Conservation (phyloP, 2,329 filamentous ascomycete species). For the Diplodia sapinea region DNA sequence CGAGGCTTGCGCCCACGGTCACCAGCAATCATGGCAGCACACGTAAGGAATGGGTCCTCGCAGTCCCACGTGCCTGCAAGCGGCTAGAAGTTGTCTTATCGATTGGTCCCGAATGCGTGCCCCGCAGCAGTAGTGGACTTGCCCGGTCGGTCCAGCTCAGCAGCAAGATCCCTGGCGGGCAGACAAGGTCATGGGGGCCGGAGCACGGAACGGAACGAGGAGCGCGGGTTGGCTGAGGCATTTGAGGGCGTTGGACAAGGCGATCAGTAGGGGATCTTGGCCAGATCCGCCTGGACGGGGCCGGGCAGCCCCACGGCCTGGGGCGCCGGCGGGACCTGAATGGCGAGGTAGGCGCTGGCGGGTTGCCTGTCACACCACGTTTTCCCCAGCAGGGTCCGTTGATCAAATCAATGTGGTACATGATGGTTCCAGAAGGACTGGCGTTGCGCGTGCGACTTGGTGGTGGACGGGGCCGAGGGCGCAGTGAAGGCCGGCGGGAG, state of each 20-base stretch:
- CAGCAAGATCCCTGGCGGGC: slow-evolving; percentile 8
- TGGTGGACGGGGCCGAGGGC: not conserved
- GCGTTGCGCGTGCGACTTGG: slow-evolving; percentile 17
- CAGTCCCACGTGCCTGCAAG: slow-evolving; percentile 15
- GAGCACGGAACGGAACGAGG: slow-evolving; percentile 20
- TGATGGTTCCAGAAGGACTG: slow-evolving; percentile 7
- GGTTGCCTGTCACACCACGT: slow-evolving; percentile 26
- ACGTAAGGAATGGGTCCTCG: slow-evolving; percentile 24
- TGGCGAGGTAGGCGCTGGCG: slow-evolving; percentile 14
- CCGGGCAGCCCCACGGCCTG: slow-evolving; percentile 16
- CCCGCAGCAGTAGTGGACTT: slow-evolving; percentile 16
- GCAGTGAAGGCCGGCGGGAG: slow-evolving; percentile 20
- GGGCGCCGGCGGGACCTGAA: slow-evolving; percentile 10
- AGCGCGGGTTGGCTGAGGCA: slow-evolving; percentile 22
- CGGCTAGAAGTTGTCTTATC: slow-evolving; percentile 23
- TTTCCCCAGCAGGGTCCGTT: not conserved
- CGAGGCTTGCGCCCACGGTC: not conserved
- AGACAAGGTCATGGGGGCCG: slow-evolving; percentile 15
- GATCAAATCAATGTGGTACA: slow-evolving; percentile 8
- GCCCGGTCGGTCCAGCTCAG: slow-evolving; percentile 18
- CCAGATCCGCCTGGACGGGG: slow-evolving; percentile 25
- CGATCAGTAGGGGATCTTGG: slow-evolving; percentile 29
- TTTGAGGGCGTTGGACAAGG: slow-evolving; percentile 23
- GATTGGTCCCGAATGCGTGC: slow-evolving; percentile 4
- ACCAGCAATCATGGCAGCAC: slow-evolving; percentile 29